A percentile compares a stretch with the other conserved stretches of the same genome.
These are phyloP conservation scores for Lachancea thermotolerans DNA, from an alignment of 805 yeast genomes.

Conservation along the genomic window DNA sequence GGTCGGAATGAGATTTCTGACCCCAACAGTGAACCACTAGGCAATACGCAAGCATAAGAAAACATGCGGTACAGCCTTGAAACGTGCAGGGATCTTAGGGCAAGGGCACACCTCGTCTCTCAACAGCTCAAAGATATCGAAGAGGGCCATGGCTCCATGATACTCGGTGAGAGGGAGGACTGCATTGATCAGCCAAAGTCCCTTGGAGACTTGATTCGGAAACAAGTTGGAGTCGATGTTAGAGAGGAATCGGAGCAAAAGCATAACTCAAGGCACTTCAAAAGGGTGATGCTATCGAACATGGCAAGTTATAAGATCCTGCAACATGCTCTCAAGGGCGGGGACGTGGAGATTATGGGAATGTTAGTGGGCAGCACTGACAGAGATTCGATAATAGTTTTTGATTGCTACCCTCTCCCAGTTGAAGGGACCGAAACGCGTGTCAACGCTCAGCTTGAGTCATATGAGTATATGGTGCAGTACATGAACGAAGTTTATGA, in stretches of 20 bases:
- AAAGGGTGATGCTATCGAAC: constrained; percentile 44
- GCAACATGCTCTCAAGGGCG: constrained; percentile 76
- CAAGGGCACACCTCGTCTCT: too few species aligned
- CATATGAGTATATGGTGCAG: constrained; percentile 90
- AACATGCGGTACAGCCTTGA: too few species aligned
- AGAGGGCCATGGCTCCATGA: not conserved
- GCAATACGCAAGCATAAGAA: too few species aligned
- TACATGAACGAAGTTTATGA: constrained; percentile 49
- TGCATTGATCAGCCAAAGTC: not conserved
- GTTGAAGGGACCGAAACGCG: constrained; percentile 95
- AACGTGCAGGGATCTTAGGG: too few species aligned
- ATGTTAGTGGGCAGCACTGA: constrained; percentile 77
- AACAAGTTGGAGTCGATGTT: not conserved
- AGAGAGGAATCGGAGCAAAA: not conserved
- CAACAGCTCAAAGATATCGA: not conserved
- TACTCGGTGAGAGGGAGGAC: not conserved
- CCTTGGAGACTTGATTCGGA: not conserved
- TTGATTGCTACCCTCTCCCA: constrained; percentile 81
- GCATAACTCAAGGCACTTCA: constrained; percentile 12
- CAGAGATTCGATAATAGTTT: constrained; percentile 50
- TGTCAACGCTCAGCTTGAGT: constrained; percentile 90
- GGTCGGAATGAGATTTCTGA: too few species aligned
- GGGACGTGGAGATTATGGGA: constrained; percentile 90
- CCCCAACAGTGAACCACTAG: too few species aligned
- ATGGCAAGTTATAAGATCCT: constrained; percentile 71